Conservation (phyloP, 148 eudicot species). For the Rhododendron ferrugineum region DNA sequence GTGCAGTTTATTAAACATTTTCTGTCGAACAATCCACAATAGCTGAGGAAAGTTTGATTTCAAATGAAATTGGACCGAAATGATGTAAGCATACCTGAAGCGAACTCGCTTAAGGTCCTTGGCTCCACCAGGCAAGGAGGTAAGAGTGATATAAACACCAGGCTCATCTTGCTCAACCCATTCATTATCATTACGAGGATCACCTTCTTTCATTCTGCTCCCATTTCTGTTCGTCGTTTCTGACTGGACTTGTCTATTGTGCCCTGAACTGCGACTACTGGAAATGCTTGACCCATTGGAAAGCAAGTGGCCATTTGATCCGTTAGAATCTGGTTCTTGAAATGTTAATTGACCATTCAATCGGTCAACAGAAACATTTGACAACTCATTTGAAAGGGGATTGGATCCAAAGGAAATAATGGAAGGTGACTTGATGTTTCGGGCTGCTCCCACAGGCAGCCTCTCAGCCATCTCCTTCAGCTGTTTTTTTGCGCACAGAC, state of each 20-base stretch:
- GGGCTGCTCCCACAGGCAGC: constrained; percentile 86
- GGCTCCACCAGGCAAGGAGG: constrained; percentile 79
- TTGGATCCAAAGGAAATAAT: constrained; percentile 39
- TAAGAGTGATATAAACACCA: constrained; percentile 91
- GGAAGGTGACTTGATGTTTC: constrained; percentile 57
- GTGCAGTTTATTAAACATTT: constrained; percentile 2
- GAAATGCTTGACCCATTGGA: constrained; percentile 59
- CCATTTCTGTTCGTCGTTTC: constrained; percentile 59
- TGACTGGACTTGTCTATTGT: constrained; percentile 41
- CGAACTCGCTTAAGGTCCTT: constrained; percentile 97
- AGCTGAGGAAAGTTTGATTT: background rate
- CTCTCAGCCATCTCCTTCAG: constrained; percentile 98
- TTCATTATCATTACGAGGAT: constrained; percentile 60
- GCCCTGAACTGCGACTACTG: constrained; percentile 47
- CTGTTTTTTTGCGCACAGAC: constrained; percentile 20
- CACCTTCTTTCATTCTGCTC: constrained; percentile 59
- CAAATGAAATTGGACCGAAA: constrained; percentile 6
- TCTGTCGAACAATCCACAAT: background rate
- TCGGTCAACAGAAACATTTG: constrained; percentile 45
- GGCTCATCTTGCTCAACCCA: constrained; percentile 99
- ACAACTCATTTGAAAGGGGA: constrained; percentile 40
- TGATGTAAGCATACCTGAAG: constrained; percentile 57
- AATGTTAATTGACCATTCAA: constrained; percentile 37
- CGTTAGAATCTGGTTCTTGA: constrained; percentile 52
- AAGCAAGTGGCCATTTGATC: constrained; percentile 41